These are phyloP conservation scores for Termitomyces sp. DNA, from an alignment of 768 basidiomycete species.

Conservation along the genomic window DNA sequence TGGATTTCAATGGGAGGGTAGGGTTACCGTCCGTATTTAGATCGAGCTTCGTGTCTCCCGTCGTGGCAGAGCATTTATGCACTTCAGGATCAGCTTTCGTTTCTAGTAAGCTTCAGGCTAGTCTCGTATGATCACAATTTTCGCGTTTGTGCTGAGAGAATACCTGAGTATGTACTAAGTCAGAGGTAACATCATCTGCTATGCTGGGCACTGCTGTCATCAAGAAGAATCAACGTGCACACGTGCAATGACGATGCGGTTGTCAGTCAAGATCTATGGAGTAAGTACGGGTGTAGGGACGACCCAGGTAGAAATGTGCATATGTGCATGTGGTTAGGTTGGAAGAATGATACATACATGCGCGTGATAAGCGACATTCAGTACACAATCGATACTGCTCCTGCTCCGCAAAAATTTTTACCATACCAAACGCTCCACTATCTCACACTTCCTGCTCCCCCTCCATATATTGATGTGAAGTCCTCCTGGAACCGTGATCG, in stretches of 20 bases:
- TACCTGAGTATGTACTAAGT: not conserved
- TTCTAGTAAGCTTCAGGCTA: not conserved
- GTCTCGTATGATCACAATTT: not conserved
- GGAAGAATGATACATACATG: not conserved
- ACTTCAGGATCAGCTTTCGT: not conserved
- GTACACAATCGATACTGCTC: not conserved
- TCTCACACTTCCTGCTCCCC: constrained; percentile 7
- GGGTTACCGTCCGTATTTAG: not conserved
- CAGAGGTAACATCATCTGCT: not conserved
- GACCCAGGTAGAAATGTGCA: not conserved
- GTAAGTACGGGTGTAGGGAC: too few species aligned
- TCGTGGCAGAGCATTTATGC: not conserved
- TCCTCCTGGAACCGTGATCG: constrained; percentile 20
- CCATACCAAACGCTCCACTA: not conserved
- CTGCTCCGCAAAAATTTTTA: not conserved
- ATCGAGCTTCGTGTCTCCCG: not conserved
- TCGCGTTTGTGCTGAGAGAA: not conserved
- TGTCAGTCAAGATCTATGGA: not conserved
- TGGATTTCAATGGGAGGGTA: not conserved
- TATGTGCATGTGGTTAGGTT: not conserved
- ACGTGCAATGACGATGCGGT: not conserved
- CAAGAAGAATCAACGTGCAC: not conserved
- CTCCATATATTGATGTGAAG: constrained; percentile 17
- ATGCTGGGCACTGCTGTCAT: not conserved
- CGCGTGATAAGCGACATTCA: not conserved